Percentiles rank a stretch among this genome's conserved stretches.
Conservation (phyloP, 192 early-diverging fungal genomes). For the Linnemannia schmuckeri region DNA sequence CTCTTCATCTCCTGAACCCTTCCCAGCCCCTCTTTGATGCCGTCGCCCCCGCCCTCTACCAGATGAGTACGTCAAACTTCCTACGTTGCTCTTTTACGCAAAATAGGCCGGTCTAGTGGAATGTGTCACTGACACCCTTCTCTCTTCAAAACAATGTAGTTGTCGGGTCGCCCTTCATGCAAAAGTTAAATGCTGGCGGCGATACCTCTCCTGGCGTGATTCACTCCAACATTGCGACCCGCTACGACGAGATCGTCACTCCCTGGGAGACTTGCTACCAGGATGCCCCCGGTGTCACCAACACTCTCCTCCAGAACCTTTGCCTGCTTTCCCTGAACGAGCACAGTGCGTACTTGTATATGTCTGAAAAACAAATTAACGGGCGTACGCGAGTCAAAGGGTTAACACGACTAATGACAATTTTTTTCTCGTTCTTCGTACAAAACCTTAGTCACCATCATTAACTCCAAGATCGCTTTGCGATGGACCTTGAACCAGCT, state of each 20-base stretch:
- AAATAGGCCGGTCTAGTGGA: too few relatives aligned
- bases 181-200: conserved; percentile 36
- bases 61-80: conserved; percentile 25
- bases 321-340: conserved; percentile 42
- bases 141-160: not conserved
- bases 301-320: conserved; percentile 27
- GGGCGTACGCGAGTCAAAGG: too few relatives aligned
- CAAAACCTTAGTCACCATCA: conserved; percentile 22
- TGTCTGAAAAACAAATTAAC: too few relatives aligned
- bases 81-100: too few relatives aligned
- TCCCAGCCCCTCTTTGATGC: conserved; percentile 27
- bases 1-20: conserved; percentile 18
- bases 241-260: conserved; percentile 40
- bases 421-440: not conserved
- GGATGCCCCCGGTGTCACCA: conserved; percentile 13
- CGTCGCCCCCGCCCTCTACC: conserved; percentile 33
- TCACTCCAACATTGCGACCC: conserved; percentile 39
- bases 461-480: conserved; percentile 39
- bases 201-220: conserved; percentile 32
- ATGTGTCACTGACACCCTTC: too few relatives aligned
- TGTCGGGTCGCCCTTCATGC: conserved; percentile 22
- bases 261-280: conserved; percentile 28
- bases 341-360: conserved; percentile 26
- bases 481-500: conserved; percentile 41
- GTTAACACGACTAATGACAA: not conserved